These are phyloP conservation scores for Candida sanyaensis DNA, from an alignment of 1,139 yeast genomes.

Conservation along the genomic window DNA sequence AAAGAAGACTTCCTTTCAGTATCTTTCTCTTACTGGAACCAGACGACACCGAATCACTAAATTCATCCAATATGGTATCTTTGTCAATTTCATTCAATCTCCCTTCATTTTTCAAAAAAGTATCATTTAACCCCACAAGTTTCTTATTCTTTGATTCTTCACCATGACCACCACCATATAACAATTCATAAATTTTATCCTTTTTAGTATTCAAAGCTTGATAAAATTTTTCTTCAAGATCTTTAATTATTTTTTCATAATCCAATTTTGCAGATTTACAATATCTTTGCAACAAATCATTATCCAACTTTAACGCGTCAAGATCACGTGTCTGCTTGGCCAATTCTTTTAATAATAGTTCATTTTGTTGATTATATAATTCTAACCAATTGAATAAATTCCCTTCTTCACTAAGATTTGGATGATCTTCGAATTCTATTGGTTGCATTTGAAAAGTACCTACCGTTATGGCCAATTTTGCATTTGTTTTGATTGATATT, in stretches of 20 bases:
- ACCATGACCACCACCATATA: slow-evolving; percentile 2
- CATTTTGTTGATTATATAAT: slow-evolving; percentile 20
- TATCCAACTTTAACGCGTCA: slow-evolving; percentile 14
- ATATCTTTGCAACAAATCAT: slow-evolving; percentile 16
- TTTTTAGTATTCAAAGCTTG: slow-evolving; percentile 39
- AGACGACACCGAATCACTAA: slow-evolving; percentile 1
- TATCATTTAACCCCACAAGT: slow-evolving; percentile 13
- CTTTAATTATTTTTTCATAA: slow-evolving; percentile 28
- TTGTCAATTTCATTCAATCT: slow-evolving; percentile 10
- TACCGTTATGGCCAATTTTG: slow-evolving; percentile 25
- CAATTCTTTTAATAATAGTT: slow-evolving; percentile 12
- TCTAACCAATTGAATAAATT: slow-evolving; percentile 32
- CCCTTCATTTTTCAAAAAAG: slow-evolving; percentile 10
- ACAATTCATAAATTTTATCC: slow-evolving; percentile 34
- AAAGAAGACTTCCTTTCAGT: slow-evolving; percentile 1
- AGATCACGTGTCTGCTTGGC: slow-evolving; percentile 8
- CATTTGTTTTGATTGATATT: slow-evolving; percentile 24
- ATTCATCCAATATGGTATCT: slow-evolving; percentile 9
- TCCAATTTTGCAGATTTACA: slow-evolving; percentile 23
- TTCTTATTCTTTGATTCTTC: slow-evolving; percentile 7
- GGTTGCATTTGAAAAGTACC: slow-evolving; percentile 23
- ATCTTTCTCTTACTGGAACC: neutral
- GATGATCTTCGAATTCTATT: slow-evolving; percentile 18
- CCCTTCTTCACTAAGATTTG: slow-evolving; percentile 12
- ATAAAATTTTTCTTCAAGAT: slow-evolving; percentile 39